phyloP scores from a whole-genome alignment of 495 filamentous ascomycete species.

The Penicillium bovifimosum region DNA sequence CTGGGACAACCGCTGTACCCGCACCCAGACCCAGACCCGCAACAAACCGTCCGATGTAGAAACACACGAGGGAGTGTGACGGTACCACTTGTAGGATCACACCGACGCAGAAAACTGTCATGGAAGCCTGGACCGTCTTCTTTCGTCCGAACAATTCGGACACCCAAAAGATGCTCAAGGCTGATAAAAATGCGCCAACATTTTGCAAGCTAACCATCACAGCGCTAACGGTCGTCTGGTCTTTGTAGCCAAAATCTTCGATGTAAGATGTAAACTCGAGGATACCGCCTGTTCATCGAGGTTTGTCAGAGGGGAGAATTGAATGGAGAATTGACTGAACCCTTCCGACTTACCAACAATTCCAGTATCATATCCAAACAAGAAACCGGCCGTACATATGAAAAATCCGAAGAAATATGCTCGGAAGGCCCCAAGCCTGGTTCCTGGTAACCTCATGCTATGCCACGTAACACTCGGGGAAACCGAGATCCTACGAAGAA shows the following conservation, averaged over 20 bases:
- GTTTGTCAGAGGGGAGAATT: too few relatives aligned
- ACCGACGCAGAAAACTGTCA: constrained; percentile 40
- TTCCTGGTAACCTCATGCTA: constrained; percentile 21
- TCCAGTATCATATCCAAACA: constrained; percentile 29
- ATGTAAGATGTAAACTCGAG: constrained; percentile 21
- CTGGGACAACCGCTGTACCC: constrained; percentile 49
- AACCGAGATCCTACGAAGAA: not conserved
- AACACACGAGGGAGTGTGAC: constrained; percentile 40
- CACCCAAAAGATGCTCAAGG: constrained; percentile 37
- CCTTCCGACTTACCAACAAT: constrained; percentile 20
- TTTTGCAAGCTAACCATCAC: constrained; percentile 29
- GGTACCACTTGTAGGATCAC: constrained; percentile 39
- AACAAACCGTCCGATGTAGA: constrained; percentile 47
- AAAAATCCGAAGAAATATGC: constrained; percentile 29
- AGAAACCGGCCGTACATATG: constrained; percentile 23
- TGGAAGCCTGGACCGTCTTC: constrained; percentile 36
- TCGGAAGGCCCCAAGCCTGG: constrained; percentile 21
- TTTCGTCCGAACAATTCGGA: constrained; percentile 40
- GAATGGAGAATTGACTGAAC: too few relatives aligned
- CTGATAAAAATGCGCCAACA: constrained; percentile 29
- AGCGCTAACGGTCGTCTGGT: constrained; percentile 23
- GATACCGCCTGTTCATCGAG: constrained; percentile 15
- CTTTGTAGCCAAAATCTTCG: constrained; percentile 23
- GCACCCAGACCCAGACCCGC: constrained; percentile 51
- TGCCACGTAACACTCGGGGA: not conserved